Base-by-base conservation (phyloP, 2,329 filamentous ascomycete genomes). In the Tolypocladium ovalisporum region DNA sequence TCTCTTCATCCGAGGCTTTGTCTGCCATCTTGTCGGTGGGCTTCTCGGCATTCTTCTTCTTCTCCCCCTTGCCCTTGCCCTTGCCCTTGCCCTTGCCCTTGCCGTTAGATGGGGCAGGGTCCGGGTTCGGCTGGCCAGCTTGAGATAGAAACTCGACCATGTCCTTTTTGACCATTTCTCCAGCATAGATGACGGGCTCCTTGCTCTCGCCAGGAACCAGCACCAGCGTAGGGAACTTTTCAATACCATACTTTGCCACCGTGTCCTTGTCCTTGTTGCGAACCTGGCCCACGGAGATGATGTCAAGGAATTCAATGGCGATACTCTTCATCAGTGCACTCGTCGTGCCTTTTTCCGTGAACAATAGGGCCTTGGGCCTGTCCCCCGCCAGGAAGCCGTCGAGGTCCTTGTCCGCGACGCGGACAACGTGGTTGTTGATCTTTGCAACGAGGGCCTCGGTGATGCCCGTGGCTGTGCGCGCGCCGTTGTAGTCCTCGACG, bases 351-450 rank as follows among this genome's bases (percentile, higher is more conserved):
- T 97, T 99, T 57, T 96, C 89, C 2, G 89, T 95, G 73, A 99
- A 97, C 3, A 99, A 77, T 37, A 99, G 84, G 0, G 89, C 92
- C 76, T 96, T 97, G 54, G 91, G 83, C 15, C 79, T 82, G 24
- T 88, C 82, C 59, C 85, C 86, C 51, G 82, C 80, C 58, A 97
- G 72, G 81, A 93, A 99, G 15, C 76, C 75, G 58, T 90, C 86
- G 40, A 96, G 67, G 52, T 89, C 87, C 72, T 89, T 89, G 71
- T 96, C 90, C 19, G 86, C 85, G 53, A 97, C 76, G 61, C 84
- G 83, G 69, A 87, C 87, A 49, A 99, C 93, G 66, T 94, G 86
- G 74, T 97, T 97, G 64, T 90, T 91, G 65, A 99, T 96, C 73
- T 88, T 90, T 65, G 89, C 84, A 55, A 89, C 83, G 55, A 97